phyloP scores from a whole-genome alignment of 139 green algal genomes.

The Coelastrella sp. region DNA sequence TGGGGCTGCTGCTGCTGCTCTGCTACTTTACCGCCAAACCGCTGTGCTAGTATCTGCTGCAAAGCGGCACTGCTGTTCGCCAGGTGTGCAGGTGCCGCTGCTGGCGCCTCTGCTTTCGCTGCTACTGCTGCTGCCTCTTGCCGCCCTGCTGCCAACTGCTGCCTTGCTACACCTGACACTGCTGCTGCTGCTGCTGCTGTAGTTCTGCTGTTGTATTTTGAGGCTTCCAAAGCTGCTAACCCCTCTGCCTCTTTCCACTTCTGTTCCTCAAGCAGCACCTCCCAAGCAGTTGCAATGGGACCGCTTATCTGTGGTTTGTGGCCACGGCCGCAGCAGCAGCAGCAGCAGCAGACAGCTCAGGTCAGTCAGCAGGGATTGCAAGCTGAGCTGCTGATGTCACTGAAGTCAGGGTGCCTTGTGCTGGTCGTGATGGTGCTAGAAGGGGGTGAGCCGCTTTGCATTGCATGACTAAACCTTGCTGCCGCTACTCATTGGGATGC shows the following conservation, averaged over 20 bases:
- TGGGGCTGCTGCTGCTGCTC: slow-evolving; percentile 17
- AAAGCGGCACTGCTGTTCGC: neutral
- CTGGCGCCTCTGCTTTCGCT: neutral
- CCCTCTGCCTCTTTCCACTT: slow-evolving; percentile 36
- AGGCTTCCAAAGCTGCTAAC: neutral
- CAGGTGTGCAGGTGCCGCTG: neutral
- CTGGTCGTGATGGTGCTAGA: too few species aligned
- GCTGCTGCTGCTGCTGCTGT: slow-evolving; percentile 8
- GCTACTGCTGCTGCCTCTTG: neutral
- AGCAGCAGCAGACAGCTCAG: neutral
- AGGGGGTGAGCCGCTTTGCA: too few species aligned
- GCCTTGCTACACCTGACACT: neutral
- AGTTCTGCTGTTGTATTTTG: neutral
- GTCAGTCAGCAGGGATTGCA: neutral
- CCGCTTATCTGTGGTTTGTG: neutral
- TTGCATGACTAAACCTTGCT: too few species aligned
- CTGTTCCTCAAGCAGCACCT: slow-evolving; percentile 41
- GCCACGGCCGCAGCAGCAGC: neutral
- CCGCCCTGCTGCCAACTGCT: neutral
- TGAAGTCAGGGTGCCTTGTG: neutral
- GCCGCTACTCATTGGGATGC: too few species aligned
- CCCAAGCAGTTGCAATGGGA: slow-evolving; percentile 37
- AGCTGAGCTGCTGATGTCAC: neutral
- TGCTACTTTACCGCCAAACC: neutral
- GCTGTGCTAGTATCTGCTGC: neutral